Conservation (phyloP, 2,329 filamentous ascomycete species). For the Diaporthe aspalathi region DNA sequence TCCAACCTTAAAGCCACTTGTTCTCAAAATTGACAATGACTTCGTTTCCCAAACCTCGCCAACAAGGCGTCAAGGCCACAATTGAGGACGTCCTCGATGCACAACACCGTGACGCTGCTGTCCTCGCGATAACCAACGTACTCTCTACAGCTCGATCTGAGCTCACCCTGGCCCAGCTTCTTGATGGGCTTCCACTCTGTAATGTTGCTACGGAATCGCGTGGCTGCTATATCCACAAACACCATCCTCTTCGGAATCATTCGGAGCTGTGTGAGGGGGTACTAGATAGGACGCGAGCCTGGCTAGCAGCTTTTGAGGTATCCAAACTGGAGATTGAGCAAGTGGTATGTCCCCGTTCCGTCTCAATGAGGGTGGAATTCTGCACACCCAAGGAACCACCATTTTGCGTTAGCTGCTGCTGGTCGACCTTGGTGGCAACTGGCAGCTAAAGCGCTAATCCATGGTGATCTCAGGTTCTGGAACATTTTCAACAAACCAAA, state of each 20-base stretch:
- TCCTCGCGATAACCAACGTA: background rate
- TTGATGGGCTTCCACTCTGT: background rate
- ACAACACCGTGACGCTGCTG: background rate
- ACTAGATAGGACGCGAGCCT: background rate
- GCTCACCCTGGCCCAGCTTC: background rate
- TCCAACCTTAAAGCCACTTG: background rate
- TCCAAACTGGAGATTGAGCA: conserved; percentile 11
- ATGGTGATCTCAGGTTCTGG: background rate
- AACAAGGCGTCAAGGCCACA: background rate
- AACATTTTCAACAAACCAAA: background rate
- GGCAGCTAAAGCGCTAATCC: background rate
- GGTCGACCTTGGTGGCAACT: background rate
- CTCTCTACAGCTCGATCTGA: background rate
- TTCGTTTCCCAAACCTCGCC: conserved; percentile 1
- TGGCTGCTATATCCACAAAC: background rate
- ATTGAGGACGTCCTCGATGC: conserved; percentile 3
- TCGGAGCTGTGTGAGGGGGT: background rate
- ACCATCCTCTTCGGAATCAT: background rate
- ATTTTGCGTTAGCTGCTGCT: background rate
- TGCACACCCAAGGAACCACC: too few species aligned
- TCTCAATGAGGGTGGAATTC: background rate
- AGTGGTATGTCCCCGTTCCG: background rate
- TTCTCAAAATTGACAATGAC: background rate
- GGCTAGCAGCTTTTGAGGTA: background rate
- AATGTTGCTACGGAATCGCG: background rate